Percentiles rank a stretch among this genome's conserved stretches.
phyloP scores from a whole-genome alignment of 129 eudicot species.

The Heracleum sosnowskyi region DNA sequence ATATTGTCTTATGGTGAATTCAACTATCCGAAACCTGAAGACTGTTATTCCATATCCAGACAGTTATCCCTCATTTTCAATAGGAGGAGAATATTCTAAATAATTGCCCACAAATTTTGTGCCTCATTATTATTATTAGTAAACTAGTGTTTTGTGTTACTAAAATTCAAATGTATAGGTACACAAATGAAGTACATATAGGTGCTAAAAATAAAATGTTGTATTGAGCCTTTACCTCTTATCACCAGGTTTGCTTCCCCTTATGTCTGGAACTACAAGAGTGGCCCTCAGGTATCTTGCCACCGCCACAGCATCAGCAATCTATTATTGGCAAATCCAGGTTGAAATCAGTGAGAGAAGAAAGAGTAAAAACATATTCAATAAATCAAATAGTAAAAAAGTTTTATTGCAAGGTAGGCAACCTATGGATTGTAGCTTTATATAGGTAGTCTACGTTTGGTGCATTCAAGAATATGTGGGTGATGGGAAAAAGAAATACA shows the following conservation, averaged over 20 bases:
- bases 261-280: slow-evolving; percentile 90
- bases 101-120: neutral
- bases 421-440: neutral
- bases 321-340: slow-evolving; percentile 32
- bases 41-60: neutral
- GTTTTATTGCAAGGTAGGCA: neutral
- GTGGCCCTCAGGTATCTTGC: slow-evolving; percentile 80
- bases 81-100: neutral
- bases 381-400: neutral
- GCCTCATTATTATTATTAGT: neutral
- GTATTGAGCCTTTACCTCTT: slow-evolving; percentile 42
- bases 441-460: neutral
- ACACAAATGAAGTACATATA: neutral
- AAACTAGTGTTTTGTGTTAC: neutral
- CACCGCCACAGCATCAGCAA: slow-evolving; percentile 89
- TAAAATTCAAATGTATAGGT: neutral
- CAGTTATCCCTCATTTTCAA: neutral
- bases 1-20: neutral
- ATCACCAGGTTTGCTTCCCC: slow-evolving; percentile 90
- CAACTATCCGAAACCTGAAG: neutral
- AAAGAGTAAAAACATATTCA: neutral
- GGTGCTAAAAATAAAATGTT: neutral
- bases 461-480: neutral
- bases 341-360: slow-evolving; percentile 1
- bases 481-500: neutral